Evolutionary conservation across 805 yeast genomes (phyloP), one percentile per base, ranked within the genome.

Genomic region (Torulaspora maleeae): DNA sequence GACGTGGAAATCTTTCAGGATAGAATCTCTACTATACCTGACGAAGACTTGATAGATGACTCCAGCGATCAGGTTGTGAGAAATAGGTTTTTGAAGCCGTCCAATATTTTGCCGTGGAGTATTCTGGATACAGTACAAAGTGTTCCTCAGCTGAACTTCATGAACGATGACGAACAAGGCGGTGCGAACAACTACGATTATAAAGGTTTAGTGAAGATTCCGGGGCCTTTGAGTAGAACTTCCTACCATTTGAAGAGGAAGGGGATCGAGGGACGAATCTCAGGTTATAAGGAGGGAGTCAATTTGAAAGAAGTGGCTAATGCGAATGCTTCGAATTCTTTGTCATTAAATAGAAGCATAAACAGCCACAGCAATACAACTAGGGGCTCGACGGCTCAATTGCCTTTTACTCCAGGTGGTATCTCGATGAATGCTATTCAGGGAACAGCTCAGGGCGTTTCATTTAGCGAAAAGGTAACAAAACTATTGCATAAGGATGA

Each of bases 391-490:
- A 74, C 95, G 0, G 76, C 80, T 15, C 85, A 77, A 56, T 67
- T 91, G 57, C 99, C 99, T 0, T 93, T 93, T 60, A 82, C 83
- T 47, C 99, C 99, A 0, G 98, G 99, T 53, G 97, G 98, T 2
- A 53, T 78, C n/a, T 67, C 67, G 2, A 56, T 67, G 53, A 55
- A 48, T 30, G 51, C 62, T 3, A 52, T 55, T 5, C 49, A 56
- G 9, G 45, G 45, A 3, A 54, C 54, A 7, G 45, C 45, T 16
- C 53, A 45, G 13, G 54, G 48, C 5, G 49, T 43, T 2, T 61
- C 73, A 33, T 32, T 51, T 13, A 45, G 48, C 42, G 48, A 53
- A n/a, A 41, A 45, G 2, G 57, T 55, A 5, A 53, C 59, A 1
- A 59, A 58, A 32, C 67, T 69, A 35, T 59, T 85, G 38, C 93